Percentiles rank a stretch among this genome's conserved stretches.
Conservation (phyloP, 202 grass and related monocot genomes). For the Eragrostis tef region DNA sequence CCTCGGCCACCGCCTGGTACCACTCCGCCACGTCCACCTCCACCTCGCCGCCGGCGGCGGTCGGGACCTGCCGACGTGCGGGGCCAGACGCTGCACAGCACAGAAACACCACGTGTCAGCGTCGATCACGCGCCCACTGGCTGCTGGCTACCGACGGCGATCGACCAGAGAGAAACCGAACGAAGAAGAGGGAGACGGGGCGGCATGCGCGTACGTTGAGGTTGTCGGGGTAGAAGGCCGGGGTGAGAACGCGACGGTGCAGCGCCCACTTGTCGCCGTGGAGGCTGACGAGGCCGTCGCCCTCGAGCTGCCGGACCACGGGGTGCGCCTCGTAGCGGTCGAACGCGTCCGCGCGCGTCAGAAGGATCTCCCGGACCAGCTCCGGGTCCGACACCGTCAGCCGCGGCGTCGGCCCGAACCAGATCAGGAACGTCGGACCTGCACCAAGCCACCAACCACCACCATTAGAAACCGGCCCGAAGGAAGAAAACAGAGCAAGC, state of each 20-base stretch:
- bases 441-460: background rate
- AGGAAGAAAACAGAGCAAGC: background rate
- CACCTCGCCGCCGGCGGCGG: constrained; percentile 55
- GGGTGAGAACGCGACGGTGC: constrained; percentile 79
- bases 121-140: background rate
- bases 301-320: constrained; percentile 80
- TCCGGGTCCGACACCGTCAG: constrained; percentile 76
- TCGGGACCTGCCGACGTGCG: constrained; percentile 73
- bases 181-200: background rate
- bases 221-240: constrained; percentile 77
- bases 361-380: constrained; percentile 69
- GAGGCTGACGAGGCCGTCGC: constrained; percentile 81
- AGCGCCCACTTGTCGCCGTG: constrained; percentile 80
- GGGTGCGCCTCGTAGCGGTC: constrained; percentile 90
- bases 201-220: constrained; percentile 65
- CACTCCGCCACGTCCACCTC: constrained; percentile 81
- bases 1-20: constrained; percentile 78
- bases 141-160: background rate
- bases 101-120: constrained; percentile 33
- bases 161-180: background rate
- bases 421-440: constrained; percentile 84
- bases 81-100: constrained; percentile 61
- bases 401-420: constrained; percentile 87
- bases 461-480: background rate
- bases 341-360: constrained; percentile 64